These are phyloP conservation scores for Neopestalotiopsis sp. DNA, from an alignment of 2,329 filamentous ascomycete genomes.

Conservation along the genomic window DNA sequence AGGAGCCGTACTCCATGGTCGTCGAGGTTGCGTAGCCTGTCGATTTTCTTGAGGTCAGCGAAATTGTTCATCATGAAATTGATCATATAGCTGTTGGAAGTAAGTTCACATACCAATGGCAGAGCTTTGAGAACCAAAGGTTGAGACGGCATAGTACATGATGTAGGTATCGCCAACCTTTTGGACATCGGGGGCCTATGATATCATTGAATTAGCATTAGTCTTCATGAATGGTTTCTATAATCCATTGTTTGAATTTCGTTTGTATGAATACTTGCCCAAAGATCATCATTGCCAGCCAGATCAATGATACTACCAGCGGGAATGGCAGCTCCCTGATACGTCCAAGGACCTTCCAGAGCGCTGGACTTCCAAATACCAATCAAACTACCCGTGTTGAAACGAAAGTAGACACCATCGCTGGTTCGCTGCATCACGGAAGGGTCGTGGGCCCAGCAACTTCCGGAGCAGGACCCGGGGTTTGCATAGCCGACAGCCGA, in stretches of 20 bases:
- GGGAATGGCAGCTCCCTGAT: constrained; percentile 45
- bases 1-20: constrained; percentile 58
- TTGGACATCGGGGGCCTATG: constrained; percentile 67
- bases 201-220: not conserved
- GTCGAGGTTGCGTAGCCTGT: constrained; percentile 49
- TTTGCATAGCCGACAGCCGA: constrained; percentile 30
- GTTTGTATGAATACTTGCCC: constrained; percentile 36
- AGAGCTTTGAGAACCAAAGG: constrained; percentile 65
- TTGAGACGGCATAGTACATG: constrained; percentile 71
- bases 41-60: no score
- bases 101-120: constrained; percentile 52
- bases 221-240: not conserved
- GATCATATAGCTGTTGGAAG: not conserved
- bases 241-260: not conserved
- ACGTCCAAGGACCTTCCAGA: constrained; percentile 48
- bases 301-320: constrained; percentile 45
- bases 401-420: constrained; percentile 49
- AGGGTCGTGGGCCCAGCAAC: constrained; percentile 47
- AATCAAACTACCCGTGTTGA: constrained; percentile 47
- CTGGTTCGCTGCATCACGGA: constrained; percentile 41
- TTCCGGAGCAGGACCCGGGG: constrained; percentile 43
- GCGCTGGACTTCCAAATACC: constrained; percentile 44
- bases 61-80: no score
- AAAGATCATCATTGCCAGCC: constrained; percentile 47
- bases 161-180: constrained; percentile 64